These are phyloP conservation scores for Quercus phellos DNA, from an alignment of 331 rosid genomes.

Conservation along the genomic window DNA sequence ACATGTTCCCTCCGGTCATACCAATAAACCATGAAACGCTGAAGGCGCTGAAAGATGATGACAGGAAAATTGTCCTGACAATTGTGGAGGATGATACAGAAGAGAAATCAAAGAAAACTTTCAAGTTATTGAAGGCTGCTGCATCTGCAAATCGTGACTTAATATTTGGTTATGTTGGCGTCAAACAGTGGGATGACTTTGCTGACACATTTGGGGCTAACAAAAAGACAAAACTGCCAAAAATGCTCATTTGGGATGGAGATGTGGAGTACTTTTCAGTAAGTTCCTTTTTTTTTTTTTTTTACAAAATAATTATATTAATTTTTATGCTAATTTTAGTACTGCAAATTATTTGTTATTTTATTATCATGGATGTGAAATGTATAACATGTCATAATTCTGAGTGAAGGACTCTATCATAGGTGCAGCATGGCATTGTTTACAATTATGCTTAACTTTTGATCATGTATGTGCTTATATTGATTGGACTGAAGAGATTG, in stretches of 20 bases:
- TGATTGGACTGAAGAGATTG: not conserved
- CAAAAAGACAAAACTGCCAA: slow-evolving; percentile 56
- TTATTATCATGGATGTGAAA: not conserved
- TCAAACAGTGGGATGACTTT: slow-evolving; percentile 74
- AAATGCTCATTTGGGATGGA: slow-evolving; percentile 86
- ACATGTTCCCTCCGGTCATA: slow-evolving; percentile 64
- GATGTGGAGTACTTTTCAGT: slow-evolving; percentile 70
- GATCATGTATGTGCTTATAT: not conserved
- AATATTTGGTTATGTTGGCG: slow-evolving; percentile 81
- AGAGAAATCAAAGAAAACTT: slow-evolving; percentile 56
- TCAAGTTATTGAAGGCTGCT: slow-evolving; percentile 75
- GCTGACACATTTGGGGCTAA: slow-evolving; percentile 67
- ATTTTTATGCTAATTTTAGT: slow-evolving; percentile 9
- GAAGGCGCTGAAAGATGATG: slow-evolving; percentile 59
- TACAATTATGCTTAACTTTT: not conserved
- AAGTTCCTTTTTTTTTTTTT: slow-evolving; percentile 32
- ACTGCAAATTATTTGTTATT: slow-evolving; percentile 2
- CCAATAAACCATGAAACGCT: slow-evolving; percentile 73
- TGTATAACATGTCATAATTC: not conserved
- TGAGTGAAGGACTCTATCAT: not conserved
- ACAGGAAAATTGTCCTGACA: slow-evolving; percentile 74
- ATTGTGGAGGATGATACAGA: slow-evolving; percentile 76
- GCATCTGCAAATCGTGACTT: slow-evolving; percentile 93
- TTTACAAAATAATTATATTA: not conserved
- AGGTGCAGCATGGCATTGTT: not conserved